Evolutionary conservation across 2,329 filamentous ascomycete genomes (phyloP), one percentile per base, ranked within the genome.

Genomic region (Stylonectria norvegica): DNA sequence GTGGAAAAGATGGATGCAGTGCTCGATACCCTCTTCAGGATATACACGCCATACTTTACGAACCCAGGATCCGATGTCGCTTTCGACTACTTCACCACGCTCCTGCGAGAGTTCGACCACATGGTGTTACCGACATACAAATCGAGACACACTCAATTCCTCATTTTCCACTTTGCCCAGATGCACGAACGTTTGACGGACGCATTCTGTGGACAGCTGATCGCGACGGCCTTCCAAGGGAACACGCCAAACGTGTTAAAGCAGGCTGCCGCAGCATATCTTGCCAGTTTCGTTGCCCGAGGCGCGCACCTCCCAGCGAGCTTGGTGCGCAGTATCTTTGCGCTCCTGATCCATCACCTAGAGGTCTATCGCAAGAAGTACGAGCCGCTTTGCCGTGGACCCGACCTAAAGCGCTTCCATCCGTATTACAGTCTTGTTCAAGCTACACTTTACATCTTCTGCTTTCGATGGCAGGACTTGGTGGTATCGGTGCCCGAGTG

Each of bases 391-490:
- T 95, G 89, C 61, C 82, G 81, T 12, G 89, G 89, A 3, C 93
- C 93, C 0, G 89, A 98, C 61, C 76, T 94, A 41, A 82, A 84
- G 47, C 83, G 85, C 33, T 95, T 91, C 60, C 81, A 83, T 34
- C 80, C 85, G 11, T 95, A 94, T 66, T 96, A 96, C 63, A 83
- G 86, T 14, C 81, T 89, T 34, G 81, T 86, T n/a, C 90, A 96
- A 64, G 89, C 89, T 2, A 73, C 94, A 3, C 77, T 96, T 17
- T 96, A 96, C 69, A 91, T 95, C 43, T 96, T 95, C 60, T 98
- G 93, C 71, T 98, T 98, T 72, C 83, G 93, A 40, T 98, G 93
- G 93, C 85, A 89, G 46, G 91, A 97, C 58, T 73, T 98, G 33
- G 85, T 88, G 40, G 71, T 78, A 15, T 75, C 78, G 2, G 77